Base-by-base conservation (phyloP, 202 grass and related monocot species). In the Brachypodium distachyon region DNA sequence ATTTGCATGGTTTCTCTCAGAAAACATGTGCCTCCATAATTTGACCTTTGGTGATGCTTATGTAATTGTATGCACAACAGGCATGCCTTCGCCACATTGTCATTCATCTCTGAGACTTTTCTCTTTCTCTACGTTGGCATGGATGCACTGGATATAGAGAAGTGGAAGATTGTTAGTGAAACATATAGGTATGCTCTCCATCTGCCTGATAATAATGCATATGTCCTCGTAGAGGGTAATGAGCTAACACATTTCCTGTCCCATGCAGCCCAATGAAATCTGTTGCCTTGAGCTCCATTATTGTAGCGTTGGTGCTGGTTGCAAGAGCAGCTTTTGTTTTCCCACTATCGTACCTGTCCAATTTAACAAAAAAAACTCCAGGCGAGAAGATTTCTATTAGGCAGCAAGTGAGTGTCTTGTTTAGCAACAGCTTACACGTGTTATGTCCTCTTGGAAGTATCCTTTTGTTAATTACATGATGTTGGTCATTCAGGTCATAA, bases 71-170 rank as follows among this genome's bases (percentile, higher is more conserved):
- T 70, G 57, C n/a, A 39, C 7, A 55, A 53, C 63, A 97, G 90
- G 86, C 93, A 97, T 70, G 71, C 83, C 61, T 97, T 97, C 85
- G 94, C 94, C 1, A 93, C 90, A 60, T 64, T 93, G 81, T 97
- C 94, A 43, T 97, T 97, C 74, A 97, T 97, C 41, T 63, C 93
- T 1, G 94, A 97, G 81, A 93, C 68, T 26, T 97, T 93, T 79
- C 78, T 97, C 12, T 97, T 97, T 89, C 90, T 97, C 27, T 97
- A 97, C 62, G 90, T 97, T 79, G 94, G 94, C 51, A 97, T 97
- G 94, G 94, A 97, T 91, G 94, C 94, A 27, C 55, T 97, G 77
- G 94, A 97, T 74, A 97, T 97, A 63, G 94, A 97, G 73, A 97
- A 97, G 79, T 97, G 94, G 94, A 85, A 72, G 61, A 81, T 93